Evolutionary conservation across 805 yeast species (phyloP), one percentile per base, ranked within the genome.

Genomic region (Yarrowia sp.): DNA sequence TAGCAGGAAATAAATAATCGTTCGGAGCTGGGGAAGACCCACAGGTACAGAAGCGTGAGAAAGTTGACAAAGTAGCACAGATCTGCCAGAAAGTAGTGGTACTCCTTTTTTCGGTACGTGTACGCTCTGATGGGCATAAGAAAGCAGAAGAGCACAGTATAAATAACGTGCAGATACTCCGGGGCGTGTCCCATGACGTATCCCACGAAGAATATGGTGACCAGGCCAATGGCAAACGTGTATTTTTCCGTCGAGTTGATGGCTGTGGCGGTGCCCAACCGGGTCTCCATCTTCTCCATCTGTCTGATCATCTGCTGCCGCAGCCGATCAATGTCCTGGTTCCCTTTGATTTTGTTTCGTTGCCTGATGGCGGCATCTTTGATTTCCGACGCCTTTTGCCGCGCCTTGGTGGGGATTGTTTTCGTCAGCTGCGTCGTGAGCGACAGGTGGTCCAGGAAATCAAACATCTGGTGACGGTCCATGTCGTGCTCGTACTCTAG

Each of bases 21-120:
- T 46, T 82, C 81, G 2, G 96, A 90, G 40, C 81, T 74, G 0
- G 99, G 98, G 70, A 87, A 86, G 6, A 86, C 80, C 98, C 98
- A 94, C 39, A 94, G 83, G 74, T 85, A 94, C 0, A 86, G 70
- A 72, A 93, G 73, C 60, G 90, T 78, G 68, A 94, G 78, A 13
- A 86, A 72, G 74, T 94, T 95, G 53, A 90, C 98, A 76, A 89
- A 95, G 77, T 94, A 94, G 78, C 99, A 94, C 71, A 94, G 82
- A 77, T 94, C 98, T 0, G 97, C 98, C 74, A 95, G 80, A 76
- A 87, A 94, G 77, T 90, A 94, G 70, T 93, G 97, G 79, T 83
- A 91, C 9, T 91, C 85, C 63, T 82, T 83, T 76, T 90, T 90
- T 79, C 87, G 89, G 78, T 91, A 94, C 0, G 95, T 86, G 78